phyloP scores from a whole-genome alignment of 352 stramenopile genomes.

The Globisporangium abappressorium region DNA sequence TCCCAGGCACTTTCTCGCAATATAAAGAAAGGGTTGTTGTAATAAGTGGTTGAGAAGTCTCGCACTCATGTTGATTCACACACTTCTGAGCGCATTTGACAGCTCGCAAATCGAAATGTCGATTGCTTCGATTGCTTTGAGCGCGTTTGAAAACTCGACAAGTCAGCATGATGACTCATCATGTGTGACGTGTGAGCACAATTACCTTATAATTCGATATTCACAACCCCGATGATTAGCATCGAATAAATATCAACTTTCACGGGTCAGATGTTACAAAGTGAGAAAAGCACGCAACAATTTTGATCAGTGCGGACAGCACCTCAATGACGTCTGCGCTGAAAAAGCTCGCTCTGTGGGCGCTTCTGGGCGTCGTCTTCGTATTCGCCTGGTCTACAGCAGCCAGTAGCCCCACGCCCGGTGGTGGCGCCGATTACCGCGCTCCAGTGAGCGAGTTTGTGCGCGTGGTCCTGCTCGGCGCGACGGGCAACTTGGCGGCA shows the following conservation, averaged over 20 bases:
- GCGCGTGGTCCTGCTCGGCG: constrained; percentile 56
- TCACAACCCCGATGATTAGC: neutral
- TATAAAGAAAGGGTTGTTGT: too few relatives aligned
- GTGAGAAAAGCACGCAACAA: neutral
- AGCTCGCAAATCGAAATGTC: too few relatives aligned
- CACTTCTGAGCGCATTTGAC: too few relatives aligned
- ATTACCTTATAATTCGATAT: constrained; percentile 1
- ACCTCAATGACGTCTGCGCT: neutral
- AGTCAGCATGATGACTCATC: neutral
- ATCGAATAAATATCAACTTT: neutral
- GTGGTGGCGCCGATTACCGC: neutral
- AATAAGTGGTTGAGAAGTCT: too few relatives aligned
- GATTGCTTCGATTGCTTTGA: too few relatives aligned
- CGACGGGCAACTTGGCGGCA: constrained; percentile 74
- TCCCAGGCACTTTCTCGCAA: too few relatives aligned
- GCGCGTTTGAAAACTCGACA: neutral
- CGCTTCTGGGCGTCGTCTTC: neutral
- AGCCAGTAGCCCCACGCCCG: neutral
- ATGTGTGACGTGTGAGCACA: neutral
- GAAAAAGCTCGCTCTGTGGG: neutral
- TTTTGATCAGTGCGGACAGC: neutral
- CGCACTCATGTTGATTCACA: too few relatives aligned
- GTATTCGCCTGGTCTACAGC: neutral
- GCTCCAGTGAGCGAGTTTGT: constrained; percentile 20
- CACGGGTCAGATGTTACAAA: neutral